Base-by-base conservation (phyloP, 768 basidiomycete genomes). In the Lactarius akahatsu region DNA sequence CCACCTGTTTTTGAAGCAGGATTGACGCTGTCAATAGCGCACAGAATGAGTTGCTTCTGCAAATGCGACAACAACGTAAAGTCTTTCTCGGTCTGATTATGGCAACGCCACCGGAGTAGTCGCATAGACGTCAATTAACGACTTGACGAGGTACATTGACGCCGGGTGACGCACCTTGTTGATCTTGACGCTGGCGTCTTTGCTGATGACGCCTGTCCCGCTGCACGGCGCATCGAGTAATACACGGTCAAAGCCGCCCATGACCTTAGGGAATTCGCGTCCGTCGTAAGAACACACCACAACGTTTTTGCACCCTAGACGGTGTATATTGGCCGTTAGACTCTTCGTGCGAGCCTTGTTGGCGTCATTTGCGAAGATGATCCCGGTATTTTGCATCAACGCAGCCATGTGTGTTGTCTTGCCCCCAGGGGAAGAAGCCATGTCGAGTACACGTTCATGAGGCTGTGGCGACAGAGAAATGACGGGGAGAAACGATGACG, bases 331-430 rank as follows among this genome's bases (percentile, higher is more conserved):
- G 32, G 96, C 97, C 2, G 94, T 95, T 62, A 99, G 82, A 79
- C 93, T 94, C 82, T 98, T 99, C 55, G 94, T 96, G 47, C 97
- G 86, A 20, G 85, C 86, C 77, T 98, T 97, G 79, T 92, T 98
- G 30, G 91, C 83, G 76, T 99, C 97, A 75, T 99, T 99, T 36
- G 97, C 97, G 73, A 98, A 98, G 43, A 99, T 86, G 8, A 94
- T 84, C n/a, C 97, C 97, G 1, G 96, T 98, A 74, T 99, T 99
- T 76, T 97, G 93, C 77, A 99, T 83, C 40, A 99, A 84, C 20
- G 97, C 97, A 13, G 96, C 90, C 72, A 99, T 96, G 76, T 99
- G 95, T 11, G 97, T 98, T 52, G 97, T 92, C 79, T 99, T 99
- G 7, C 97, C 97, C 32, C 97, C 97, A 0, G 97, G 97, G 0